phyloP scores from a whole-genome alignment of 2,329 filamentous ascomycete species.

The Diaporthe sp. region DNA sequence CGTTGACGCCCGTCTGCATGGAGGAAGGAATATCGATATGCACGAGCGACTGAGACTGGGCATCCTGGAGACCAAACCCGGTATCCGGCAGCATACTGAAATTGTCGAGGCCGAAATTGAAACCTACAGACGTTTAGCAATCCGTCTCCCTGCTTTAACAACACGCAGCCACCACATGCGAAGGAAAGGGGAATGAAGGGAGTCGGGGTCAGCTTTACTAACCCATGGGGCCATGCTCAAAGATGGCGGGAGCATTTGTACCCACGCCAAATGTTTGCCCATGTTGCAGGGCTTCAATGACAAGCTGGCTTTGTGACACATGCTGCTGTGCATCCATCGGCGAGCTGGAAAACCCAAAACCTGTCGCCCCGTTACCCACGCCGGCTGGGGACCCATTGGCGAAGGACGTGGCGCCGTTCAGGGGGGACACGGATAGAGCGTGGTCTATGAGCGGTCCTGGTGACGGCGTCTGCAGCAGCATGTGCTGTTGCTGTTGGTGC shows the following conservation, averaged over 20 bases:
- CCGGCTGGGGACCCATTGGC: neutral
- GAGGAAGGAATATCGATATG: constrained; percentile 52
- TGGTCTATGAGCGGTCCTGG: constrained; percentile 53
- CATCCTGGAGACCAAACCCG: constrained; percentile 38
- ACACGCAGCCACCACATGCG: neutral
- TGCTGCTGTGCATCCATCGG: constrained; percentile 22
- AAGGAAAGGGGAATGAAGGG: no score
- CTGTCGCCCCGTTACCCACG: neutral
- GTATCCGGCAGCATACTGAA: constrained; percentile 11
- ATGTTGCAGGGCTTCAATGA: constrained; percentile 18
- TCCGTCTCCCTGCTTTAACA: constrained; percentile 34
- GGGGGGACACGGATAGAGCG: neutral
- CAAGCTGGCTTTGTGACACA: constrained; percentile 10
- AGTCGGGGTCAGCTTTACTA: neutral
- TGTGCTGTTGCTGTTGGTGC: constrained; percentile 17
- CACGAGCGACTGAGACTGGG: constrained; percentile 7
- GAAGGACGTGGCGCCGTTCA: neutral
- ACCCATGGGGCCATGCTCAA: neutral
- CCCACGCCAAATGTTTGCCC: constrained; percentile 18
- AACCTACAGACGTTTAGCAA: constrained; percentile 44
- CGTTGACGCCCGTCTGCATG: constrained; percentile 49
- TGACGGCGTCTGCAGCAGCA: constrained; percentile 26
- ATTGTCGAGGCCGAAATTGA: constrained; percentile 44
- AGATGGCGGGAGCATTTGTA: neutral
- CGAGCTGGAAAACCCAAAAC: constrained; percentile 23